Evolutionary conservation across 768 basidiomycete species (phyloP).

Genomic region (Collybia mongolica): DNA sequence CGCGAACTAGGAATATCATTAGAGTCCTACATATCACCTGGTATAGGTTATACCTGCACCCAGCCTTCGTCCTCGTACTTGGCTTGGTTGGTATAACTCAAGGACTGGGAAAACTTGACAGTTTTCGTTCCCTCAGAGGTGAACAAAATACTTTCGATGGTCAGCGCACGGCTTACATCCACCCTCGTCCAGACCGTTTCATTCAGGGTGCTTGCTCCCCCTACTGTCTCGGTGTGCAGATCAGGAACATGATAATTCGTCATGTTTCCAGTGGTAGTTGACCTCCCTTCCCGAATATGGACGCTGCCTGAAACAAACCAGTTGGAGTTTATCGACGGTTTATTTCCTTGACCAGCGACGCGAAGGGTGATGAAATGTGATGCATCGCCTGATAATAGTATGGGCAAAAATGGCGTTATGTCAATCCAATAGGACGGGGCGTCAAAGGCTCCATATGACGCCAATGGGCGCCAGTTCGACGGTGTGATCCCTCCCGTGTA

Average conservation of each 20-base stretch:
- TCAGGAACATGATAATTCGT: slow-evolving; percentile 42
- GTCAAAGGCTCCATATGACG: slow-evolving; percentile 63
- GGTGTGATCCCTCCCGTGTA: slow-evolving; percentile 67
- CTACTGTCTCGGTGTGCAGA: slow-evolving; percentile 38
- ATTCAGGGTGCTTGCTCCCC: slow-evolving; percentile 35
- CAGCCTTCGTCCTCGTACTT: slow-evolving; percentile 43
- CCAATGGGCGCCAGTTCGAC: slow-evolving; percentile 47
- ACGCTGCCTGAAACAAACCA: slow-evolving; percentile 61
- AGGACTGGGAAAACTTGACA: slow-evolving; percentile 48
- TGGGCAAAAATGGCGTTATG: slow-evolving; percentile 59
- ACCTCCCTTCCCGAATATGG: slow-evolving; percentile 49
- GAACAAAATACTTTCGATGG: slow-evolving; percentile 49
- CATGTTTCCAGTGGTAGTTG: slow-evolving; percentile 53
- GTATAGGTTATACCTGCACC: slow-evolving; percentile 21
- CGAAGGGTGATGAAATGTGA: slow-evolving; percentile 57
- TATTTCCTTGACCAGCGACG: slow-evolving; percentile 51
- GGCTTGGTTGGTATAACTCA: slow-evolving; percentile 50
- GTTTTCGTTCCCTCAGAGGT: slow-evolving; percentile 45
- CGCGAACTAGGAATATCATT: slow-evolving; percentile 34
- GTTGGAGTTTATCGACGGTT: slow-evolving; percentile 55
- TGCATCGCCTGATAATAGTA: slow-evolving; percentile 38
- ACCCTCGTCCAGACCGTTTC: slow-evolving; percentile 52
- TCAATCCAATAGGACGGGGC: slow-evolving; percentile 65
- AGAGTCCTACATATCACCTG: background rate
- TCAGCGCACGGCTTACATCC: slow-evolving; percentile 38